Evolutionary conservation across 2,329 filamentous ascomycete species (phyloP).

Genomic region (Fusarium domesticum): DNA sequence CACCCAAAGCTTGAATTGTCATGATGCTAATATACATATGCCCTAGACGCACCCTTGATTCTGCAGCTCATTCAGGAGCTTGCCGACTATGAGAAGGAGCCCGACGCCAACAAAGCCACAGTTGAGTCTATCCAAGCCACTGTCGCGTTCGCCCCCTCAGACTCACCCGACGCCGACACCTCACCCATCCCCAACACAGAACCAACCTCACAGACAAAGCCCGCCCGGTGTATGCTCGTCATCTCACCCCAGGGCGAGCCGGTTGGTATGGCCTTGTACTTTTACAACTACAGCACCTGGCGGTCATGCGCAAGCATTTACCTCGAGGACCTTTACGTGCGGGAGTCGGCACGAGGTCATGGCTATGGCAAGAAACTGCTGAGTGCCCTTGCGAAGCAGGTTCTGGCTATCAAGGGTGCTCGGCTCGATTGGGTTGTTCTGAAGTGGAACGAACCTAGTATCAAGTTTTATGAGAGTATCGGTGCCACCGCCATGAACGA

Average conservation of each 20-base stretch:
- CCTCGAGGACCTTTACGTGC: constrained; percentile 89
- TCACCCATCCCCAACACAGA: constrained; percentile 45
- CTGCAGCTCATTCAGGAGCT: constrained; percentile 79
- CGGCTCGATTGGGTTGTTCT: constrained; percentile 88
- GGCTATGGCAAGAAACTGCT: constrained; percentile 80
- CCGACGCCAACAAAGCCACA: constrained; percentile 73
- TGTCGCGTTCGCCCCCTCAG: constrained; percentile 69
- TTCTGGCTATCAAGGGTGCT: constrained; percentile 66
- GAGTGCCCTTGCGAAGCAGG: constrained; percentile 74
- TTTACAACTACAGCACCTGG: constrained; percentile 97
- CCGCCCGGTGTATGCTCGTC: constrained; percentile 73
- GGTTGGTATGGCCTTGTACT: constrained; percentile 84
- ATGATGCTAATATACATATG: constrained; percentile 12
- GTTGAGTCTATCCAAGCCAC: constrained; percentile 68
- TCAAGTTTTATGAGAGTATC: constrained; percentile 76
- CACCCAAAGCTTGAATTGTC: constrained; percentile 1
- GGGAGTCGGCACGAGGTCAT: constrained; percentile 63
- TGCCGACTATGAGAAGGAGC: constrained; percentile 81
- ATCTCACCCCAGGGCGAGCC: constrained; percentile 45
- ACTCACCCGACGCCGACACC: constrained; percentile 41
- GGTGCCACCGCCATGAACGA: constrained; percentile 66
- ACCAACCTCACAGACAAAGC: constrained; percentile 53
- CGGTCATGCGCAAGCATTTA: constrained; percentile 82
- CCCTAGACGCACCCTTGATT: constrained; percentile 75
- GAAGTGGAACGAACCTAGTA: constrained; percentile 89